These are phyloP conservation scores for Acorus gramineus DNA, from an alignment of 106 monocot genomes.

Conservation along the genomic window DNA sequence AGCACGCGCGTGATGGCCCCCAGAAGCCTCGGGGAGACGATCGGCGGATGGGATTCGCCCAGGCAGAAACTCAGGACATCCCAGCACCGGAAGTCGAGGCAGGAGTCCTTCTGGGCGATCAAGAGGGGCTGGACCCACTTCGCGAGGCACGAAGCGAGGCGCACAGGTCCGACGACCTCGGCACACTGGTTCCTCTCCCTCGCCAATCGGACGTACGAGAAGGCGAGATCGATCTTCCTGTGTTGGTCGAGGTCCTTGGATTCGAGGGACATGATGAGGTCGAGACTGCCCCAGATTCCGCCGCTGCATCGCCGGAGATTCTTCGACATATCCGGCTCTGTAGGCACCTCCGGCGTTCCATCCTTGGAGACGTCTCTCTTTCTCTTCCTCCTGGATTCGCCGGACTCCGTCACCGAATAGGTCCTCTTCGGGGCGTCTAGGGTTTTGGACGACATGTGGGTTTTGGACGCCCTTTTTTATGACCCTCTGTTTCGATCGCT, in stretches of 20 bases:
- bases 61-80: slow-evolving; percentile 50
- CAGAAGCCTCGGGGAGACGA: slow-evolving; percentile 45
- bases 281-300: slow-evolving; percentile 49
- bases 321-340: slow-evolving; percentile 3
- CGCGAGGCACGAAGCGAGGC: slow-evolving; percentile 33
- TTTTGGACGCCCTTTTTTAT: too few relatives aligned
- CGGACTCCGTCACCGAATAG: too few relatives aligned
- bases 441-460: too few relatives aligned
- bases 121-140: slow-evolving; percentile 60
- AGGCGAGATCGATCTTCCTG: slow-evolving; percentile 69
- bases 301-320: slow-evolving; percentile 6
- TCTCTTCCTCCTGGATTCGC: too few relatives aligned
- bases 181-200: not conserved
- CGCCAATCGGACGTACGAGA: slow-evolving; percentile 21
- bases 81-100: slow-evolving; percentile 72
- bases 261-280: slow-evolving; percentile 63
- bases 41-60: slow-evolving; percentile 21
- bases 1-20: slow-evolving; percentile 31
- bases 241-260: slow-evolving; percentile 30
- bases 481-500: too few relatives aligned
- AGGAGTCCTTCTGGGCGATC: slow-evolving; percentile 39
- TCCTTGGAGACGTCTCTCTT: too few relatives aligned
- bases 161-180: slow-evolving; percentile 22
- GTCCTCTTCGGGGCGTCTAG: too few relatives aligned
- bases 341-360: too few relatives aligned